These are phyloP conservation scores for Pseudogymnoascus pannorum DNA, from an alignment of 2,329 filamentous ascomycete genomes.

Conservation along the genomic window DNA sequence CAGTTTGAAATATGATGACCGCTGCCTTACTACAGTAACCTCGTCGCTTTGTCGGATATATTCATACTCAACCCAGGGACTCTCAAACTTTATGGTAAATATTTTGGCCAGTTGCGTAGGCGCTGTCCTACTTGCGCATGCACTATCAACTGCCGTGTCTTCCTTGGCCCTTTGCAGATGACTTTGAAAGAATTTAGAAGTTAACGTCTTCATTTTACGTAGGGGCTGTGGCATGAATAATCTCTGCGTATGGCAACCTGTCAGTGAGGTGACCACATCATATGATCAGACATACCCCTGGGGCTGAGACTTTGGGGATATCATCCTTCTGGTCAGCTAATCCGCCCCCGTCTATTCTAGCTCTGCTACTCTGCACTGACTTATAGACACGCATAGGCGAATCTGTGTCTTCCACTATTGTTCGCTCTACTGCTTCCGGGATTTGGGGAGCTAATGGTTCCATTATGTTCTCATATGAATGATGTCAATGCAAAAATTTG, in stretches of 20 bases:
- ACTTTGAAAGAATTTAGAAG: not conserved
- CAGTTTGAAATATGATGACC: slow-evolving; percentile 4
- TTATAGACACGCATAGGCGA: too few species aligned
- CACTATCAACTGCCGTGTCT: not conserved
- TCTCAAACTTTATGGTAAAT: not conserved
- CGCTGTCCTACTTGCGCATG: not conserved
- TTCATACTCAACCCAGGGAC: not conserved
- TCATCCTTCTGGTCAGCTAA: not conserved
- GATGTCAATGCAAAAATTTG: too few species aligned
- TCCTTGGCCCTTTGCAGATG: not conserved
- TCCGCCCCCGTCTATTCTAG: not conserved
- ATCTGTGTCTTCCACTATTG: too few species aligned
- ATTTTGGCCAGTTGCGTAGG: not conserved
- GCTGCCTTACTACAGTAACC: not conserved
- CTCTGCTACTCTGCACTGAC: not conserved
- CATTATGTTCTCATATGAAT: too few species aligned
- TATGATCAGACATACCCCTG: not conserved
- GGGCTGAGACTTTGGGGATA: not conserved
- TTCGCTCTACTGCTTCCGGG: too few species aligned
- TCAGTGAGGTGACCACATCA: not conserved
- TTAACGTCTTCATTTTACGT: not conserved
- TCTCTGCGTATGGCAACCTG: not conserved
- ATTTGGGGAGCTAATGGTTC: too few species aligned
- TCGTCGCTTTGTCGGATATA: not conserved
- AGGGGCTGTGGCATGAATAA: not conserved